Conservation (phyloP, 192 early-diverging fungal genomes). For the Entomortierella beljakovae region DNA sequence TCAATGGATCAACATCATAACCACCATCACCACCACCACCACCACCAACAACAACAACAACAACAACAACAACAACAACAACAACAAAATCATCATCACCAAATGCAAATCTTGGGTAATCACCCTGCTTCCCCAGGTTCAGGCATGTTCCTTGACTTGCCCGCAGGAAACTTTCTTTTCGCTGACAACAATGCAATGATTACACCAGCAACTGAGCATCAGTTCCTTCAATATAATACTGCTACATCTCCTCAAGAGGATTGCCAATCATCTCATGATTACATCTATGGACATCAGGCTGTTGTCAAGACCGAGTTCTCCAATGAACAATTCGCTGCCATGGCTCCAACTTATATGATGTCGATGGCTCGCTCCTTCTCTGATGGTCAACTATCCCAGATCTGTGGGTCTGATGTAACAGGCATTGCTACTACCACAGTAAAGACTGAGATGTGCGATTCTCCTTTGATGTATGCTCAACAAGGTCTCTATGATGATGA, state of each 20-base stretch:
- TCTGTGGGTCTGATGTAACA: conserved; percentile 16
- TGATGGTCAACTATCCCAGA: conserved; percentile 25
- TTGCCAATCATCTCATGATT: conserved; percentile 24
- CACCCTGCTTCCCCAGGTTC: conserved; percentile 38
- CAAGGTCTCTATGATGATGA: conserved; percentile 32
- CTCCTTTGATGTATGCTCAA: conserved; percentile 31
- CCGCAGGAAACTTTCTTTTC: background rate
- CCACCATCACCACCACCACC: conserved; percentile 1
- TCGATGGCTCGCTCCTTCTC: conserved; percentile 49
- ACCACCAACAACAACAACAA: background rate
- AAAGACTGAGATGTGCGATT: conserved; percentile 29
- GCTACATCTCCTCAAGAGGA: conserved; percentile 9
- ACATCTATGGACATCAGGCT: conserved; percentile 20
- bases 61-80: conserved; percentile 5
- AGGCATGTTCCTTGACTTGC: conserved; percentile 33
- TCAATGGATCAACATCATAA: no score
- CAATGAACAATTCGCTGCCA: conserved; percentile 36
- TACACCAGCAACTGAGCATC: background rate
- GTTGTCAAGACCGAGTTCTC: conserved; percentile 27
- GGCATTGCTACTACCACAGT: background rate
- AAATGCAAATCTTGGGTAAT: conserved; percentile 40
- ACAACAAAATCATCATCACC: conserved; percentile 28
- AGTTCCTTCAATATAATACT: background rate
- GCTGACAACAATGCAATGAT: background rate
- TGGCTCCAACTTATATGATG: conserved; percentile 33